Evolutionary conservation across 106 monocot genomes (phyloP), one percentile per base, ranked within the genome.

Genomic region (Dendrobium chrysotoxum): DNA sequence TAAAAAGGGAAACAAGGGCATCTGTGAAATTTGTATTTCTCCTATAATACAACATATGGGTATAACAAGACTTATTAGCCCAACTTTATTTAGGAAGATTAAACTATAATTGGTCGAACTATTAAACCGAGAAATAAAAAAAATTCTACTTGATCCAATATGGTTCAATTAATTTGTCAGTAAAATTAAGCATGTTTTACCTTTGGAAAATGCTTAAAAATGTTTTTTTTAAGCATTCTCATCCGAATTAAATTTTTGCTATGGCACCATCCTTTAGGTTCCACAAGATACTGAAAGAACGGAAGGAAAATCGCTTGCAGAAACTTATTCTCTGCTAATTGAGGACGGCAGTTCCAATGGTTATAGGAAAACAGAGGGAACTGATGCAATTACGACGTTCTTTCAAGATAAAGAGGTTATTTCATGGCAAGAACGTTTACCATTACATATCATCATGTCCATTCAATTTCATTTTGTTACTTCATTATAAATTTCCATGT

Each of bases 351-450:
- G 17, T 42, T 77, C 77, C 7, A 65, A 82, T 68, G 54, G 77
- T 65, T 81, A 80, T 79, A 53, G 16, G 50, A 76, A 86, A 83
- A 39, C 28, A 64, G 80, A 84, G 47, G 78, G 35, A n/a, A 15
- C 74, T 78, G 82, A 85, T 83, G 40, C 53, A 78, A 50, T 75
- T 42, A 61, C 55, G 31, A 18, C 70, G 39, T 79, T 73, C 45
- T 72, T 67, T 64, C 79, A 81, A 76, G 76, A 86, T 40, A 80
- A 88, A 80, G 84, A 89, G 87, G 89, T 92, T 82, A 87, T 79
- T 82, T 23, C 77, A 80, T 78, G 66, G 83, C 87, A 89, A 82
- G 53, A 84, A 54, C 68, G 68, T 86, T 80, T 74, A 76, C 55
- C 57, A 83, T 70, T 80, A 9, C 30, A 28, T 28, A 10, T 53